Conservation (phyloP, 371 early-diverging fungal species). For the Actinomucor elegans region DNA sequence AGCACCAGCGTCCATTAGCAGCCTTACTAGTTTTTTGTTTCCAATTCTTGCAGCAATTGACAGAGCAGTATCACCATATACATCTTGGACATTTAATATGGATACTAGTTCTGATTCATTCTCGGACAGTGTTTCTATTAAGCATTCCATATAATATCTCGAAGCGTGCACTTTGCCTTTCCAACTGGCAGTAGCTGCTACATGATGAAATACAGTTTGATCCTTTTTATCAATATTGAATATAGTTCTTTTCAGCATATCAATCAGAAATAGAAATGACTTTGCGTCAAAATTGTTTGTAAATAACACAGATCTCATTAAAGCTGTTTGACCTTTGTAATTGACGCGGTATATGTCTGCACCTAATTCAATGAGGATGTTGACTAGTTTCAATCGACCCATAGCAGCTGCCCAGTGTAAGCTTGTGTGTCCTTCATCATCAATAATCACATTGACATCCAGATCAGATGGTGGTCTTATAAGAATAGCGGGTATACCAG, state of each 20-base stretch:
- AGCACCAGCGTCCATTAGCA: slow-evolving; percentile 84
- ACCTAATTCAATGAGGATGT: slow-evolving; percentile 68
- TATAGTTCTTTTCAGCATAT: slow-evolving; percentile 70
- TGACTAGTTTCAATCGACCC: slow-evolving; percentile 71
- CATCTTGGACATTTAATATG: slow-evolving; percentile 79
- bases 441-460: slow-evolving; percentile 80
- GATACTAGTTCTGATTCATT: slow-evolving; percentile 55
- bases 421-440: slow-evolving; percentile 90
- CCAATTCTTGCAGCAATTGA: slow-evolving; percentile 85
- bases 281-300: slow-evolving; percentile 84
- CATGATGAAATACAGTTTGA: slow-evolving; percentile 90
- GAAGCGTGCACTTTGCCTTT: slow-evolving; percentile 73
- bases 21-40: slow-evolving; percentile 67
- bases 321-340: slow-evolving; percentile 80
- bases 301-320: slow-evolving; percentile 84
- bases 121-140: slow-evolving; percentile 55
- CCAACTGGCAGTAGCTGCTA: slow-evolving; percentile 69
- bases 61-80: slow-evolving; percentile 88
- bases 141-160: slow-evolving; percentile 83
- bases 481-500: slow-evolving; percentile 54
- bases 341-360: slow-evolving; percentile 74
- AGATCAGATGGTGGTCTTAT: slow-evolving; percentile 56
- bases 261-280: slow-evolving; percentile 77
- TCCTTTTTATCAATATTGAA: slow-evolving; percentile 71
- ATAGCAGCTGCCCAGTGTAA: slow-evolving; percentile 95